Evolutionary conservation across 768 basidiomycete genomes (phyloP), one percentile per base, ranked within the genome.

Genomic region (Suillus occidentalis): DNA sequence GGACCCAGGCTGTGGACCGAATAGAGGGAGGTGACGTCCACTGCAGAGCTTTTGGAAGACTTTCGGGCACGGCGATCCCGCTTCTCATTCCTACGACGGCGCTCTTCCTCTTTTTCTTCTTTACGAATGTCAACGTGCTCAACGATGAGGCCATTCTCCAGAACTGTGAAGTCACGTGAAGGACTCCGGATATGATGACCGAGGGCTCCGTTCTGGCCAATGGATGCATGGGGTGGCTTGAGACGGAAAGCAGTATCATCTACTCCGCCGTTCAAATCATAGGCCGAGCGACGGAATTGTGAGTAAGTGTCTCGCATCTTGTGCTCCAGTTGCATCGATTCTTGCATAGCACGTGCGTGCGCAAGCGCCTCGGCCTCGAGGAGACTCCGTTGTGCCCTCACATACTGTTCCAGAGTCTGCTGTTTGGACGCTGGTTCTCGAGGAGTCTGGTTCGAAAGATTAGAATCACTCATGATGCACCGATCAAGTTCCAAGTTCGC

Each of bases 141-240:
- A 9, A 95, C 89, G 61, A 94, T 91, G 83, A 95, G 88, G 4
- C 93, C 93, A 68, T 92, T 95, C 75, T 94, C 90, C 25, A 96
- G 84, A 12, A 95, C 79, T 0, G 92, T 92, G 16, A 92, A 83
- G 63, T 94, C 90, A 40, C 90, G 85, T 47, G 87, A 87, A 62
- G 87, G 84, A 25, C 79, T 81, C 37, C 84, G 84, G 34, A 77
- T 77, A 55, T 79, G 76, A 16, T 77, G 72, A n/a, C 76, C 78
- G 47, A 70, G 43, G 6, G 77, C 63, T 16, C 77, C 73, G 5
- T 83, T 80, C 10, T 72, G 63, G 18, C 72, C 70, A 36, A 73
- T 40, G 7, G 75, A 64, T 8, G 83, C 79, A 42, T 80, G 79
- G 34, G 87, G 85, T 31, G 88, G 82, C 72, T 87, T 91, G 74